Evolutionary conservation across 805 yeast species (phyloP).

Genomic region (Saccharomycopsis sp.): DNA sequence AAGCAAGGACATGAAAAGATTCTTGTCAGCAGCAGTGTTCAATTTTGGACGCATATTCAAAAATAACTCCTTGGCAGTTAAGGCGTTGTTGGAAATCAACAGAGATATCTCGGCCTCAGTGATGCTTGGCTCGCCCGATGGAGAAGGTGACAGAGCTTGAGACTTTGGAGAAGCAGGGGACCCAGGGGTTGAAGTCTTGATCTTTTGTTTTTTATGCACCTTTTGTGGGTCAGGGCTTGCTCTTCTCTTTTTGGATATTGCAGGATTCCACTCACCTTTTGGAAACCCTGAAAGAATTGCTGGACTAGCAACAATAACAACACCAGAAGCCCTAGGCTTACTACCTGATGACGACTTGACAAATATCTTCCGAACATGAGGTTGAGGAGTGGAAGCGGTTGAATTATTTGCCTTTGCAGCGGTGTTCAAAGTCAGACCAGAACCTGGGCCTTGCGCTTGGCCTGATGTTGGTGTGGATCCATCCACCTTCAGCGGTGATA

Average conservation of each 20-base stretch:
- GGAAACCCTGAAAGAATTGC: slow-evolving; percentile 59
- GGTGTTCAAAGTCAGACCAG: too few species aligned
- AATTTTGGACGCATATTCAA: slow-evolving; percentile 49
- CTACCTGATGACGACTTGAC: slow-evolving; percentile 37
- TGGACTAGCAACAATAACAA: too few species aligned
- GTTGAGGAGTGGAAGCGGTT: slow-evolving; percentile 30
- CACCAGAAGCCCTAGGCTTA: too few species aligned
- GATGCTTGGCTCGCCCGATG: slow-evolving; percentile 28
- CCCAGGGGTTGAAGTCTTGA: slow-evolving; percentile 15
- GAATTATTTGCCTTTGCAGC: too few species aligned
- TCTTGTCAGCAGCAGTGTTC: slow-evolving; percentile 54
- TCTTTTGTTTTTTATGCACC: slow-evolving; percentile 4
- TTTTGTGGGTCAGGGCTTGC: slow-evolving; percentile 18
- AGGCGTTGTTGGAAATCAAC: slow-evolving; percentile 38
- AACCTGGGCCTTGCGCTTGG: too few species aligned
- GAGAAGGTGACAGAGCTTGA: slow-evolving; percentile 5
- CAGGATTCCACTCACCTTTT: slow-evolving; percentile 78
- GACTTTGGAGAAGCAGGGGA: slow-evolving; percentile 11
- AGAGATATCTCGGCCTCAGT: slow-evolving; percentile 66
- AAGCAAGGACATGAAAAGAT: slow-evolving; percentile 47
- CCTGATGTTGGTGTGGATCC: too few species aligned
- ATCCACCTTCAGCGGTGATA: too few species aligned
- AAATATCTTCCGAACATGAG: slow-evolving; percentile 27
- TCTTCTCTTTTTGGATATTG: slow-evolving; percentile 32
- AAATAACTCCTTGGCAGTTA: slow-evolving; percentile 56